Conservation (phyloP, 2,329 filamentous ascomycete genomes). For the Fulvia fulva region DNA sequence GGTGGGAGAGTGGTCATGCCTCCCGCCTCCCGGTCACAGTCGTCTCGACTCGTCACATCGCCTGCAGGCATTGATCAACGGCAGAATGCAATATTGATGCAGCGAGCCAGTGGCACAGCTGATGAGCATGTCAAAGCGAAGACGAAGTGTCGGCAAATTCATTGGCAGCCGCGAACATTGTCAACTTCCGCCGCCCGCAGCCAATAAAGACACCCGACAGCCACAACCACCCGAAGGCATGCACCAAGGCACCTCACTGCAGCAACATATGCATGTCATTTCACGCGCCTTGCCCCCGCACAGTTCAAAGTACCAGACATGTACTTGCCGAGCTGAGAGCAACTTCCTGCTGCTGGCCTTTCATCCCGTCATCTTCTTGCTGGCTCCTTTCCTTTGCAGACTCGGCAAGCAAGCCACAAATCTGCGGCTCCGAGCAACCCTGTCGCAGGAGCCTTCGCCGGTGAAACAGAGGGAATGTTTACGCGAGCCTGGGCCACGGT, state of each 20-base stretch:
- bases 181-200: not conserved
- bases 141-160: not conserved
- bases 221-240: not conserved
- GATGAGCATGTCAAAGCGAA: not conserved
- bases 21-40: no score
- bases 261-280: not conserved
- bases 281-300: not conserved
- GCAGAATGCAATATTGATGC: no score
- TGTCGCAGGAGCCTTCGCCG: no score
- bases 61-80: not conserved
- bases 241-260: not conserved
- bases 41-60: not conserved
- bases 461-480: not conserved
- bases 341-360: not conserved
- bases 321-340: not conserved
- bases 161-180: not conserved
- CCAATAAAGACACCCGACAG: not conserved
- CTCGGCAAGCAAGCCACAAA: no score
- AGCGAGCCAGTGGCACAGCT: not conserved
- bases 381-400: no score
- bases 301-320: no score
- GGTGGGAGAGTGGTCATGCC: no score
- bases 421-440: no score
- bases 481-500: no score
- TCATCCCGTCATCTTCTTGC: no score